These are phyloP conservation scores for Paramarasmius palmivorus DNA, from an alignment of 1,284 basidiomycete genomes.

Conservation along the genomic window DNA sequence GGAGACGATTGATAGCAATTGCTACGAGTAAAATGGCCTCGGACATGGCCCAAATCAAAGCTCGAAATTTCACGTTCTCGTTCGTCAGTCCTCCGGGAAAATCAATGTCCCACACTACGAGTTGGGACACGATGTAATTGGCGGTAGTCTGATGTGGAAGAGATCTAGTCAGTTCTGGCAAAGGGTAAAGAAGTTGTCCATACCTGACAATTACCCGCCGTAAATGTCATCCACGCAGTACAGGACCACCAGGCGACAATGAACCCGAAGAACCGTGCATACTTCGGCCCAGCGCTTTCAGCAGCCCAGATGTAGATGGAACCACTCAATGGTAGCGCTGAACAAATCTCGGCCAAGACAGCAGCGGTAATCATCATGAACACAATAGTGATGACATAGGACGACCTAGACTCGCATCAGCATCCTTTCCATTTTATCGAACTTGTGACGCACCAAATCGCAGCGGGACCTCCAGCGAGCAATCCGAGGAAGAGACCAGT, in stretches of 20 bases:
- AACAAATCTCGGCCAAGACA: slow-evolving; percentile 85
- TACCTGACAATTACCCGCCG: slow-evolving; percentile 81
- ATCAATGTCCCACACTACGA: slow-evolving; percentile 75
- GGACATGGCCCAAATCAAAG: slow-evolving; percentile 79
- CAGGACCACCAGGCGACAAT: slow-evolving; percentile 87
- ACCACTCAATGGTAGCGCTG: slow-evolving; percentile 80
- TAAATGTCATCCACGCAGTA: slow-evolving; percentile 90
- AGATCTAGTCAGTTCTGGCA: not conserved
- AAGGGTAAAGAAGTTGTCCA: slow-evolving; percentile 13
- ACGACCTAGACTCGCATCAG: slow-evolving; percentile 55
- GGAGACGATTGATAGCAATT: slow-evolving; percentile 81
- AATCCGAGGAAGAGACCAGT: slow-evolving; percentile 80
- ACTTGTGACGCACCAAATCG: slow-evolving; percentile 57
- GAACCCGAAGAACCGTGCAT: slow-evolving; percentile 83
- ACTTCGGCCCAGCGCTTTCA: slow-evolving; percentile 82
- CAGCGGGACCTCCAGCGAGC: slow-evolving; percentile 81
- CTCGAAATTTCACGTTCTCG: slow-evolving; percentile 79
- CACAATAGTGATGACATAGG: slow-evolving; percentile 75
- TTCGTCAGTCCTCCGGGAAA: slow-evolving; percentile 76
- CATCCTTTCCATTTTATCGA: not conserved
- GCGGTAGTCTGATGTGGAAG: slow-evolving; percentile 63
- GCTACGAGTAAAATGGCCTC: slow-evolving; percentile 69
- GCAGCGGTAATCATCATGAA: slow-evolving; percentile 86
- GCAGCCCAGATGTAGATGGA: slow-evolving; percentile 92
- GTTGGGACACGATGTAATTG: slow-evolving; percentile 81